phyloP scores from a whole-genome alignment of 1,284 basidiomycete genomes.

The Vanrija sp. region DNA sequence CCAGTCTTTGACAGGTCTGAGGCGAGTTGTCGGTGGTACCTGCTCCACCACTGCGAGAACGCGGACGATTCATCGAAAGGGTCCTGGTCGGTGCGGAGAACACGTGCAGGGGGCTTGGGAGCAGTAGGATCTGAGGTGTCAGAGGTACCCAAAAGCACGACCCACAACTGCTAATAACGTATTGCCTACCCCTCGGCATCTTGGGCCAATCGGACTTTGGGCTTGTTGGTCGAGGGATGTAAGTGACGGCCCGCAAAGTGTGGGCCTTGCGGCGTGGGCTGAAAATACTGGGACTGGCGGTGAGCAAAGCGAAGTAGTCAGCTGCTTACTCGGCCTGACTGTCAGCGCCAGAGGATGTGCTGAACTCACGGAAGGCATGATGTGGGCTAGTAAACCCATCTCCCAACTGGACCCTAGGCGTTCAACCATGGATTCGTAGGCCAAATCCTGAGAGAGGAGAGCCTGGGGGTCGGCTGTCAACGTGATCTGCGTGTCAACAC shows the following conservation, averaged over 20 bases:
- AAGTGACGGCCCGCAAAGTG: conserved; percentile 9
- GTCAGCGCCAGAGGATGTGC: neutral
- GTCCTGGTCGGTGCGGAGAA: conserved; percentile 10
- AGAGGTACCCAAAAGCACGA: neutral
- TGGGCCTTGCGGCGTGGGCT: neutral
- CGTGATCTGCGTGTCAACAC: conserved; percentile 1
- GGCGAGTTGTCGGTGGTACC: conserved; percentile 22
- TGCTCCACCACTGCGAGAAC: conserved; percentile 21
- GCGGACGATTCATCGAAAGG: conserved; percentile 11
- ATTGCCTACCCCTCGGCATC: conserved; percentile 19
- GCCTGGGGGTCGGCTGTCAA: neutral
- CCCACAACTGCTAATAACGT: conserved; percentile 18
- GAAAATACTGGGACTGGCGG: too few species aligned
- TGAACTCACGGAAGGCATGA: conserved; percentile 3
- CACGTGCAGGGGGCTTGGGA: conserved; percentile 4
- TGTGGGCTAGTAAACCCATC: conserved; percentile 6
- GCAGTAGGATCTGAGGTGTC: neutral
- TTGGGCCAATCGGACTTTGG: conserved; percentile 11
- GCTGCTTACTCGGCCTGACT: neutral
- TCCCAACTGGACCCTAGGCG: neutral
- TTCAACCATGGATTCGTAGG: neutral
- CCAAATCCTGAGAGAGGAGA: neutral
- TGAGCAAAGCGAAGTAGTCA: too few species aligned
- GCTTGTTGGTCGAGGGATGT: conserved; percentile 22
- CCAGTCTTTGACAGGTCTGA: conserved; percentile 23